These are phyloP conservation scores for Rubus parviflorus DNA, from an alignment of 306 rosid genomes.

Conservation along the genomic window DNA sequence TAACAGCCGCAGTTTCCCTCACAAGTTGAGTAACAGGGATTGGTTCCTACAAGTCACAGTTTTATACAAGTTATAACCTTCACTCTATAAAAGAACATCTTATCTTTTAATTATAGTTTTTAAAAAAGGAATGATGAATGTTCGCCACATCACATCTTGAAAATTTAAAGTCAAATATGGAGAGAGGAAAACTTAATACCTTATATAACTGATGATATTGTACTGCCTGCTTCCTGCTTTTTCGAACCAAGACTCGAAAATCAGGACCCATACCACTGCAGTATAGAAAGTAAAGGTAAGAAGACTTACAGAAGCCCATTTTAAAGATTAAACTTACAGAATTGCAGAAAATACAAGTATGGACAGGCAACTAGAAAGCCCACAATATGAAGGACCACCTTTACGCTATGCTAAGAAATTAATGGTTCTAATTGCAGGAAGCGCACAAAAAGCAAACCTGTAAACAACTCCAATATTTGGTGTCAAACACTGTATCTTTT, in stretches of 20 bases:
- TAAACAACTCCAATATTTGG: conserved; percentile 95
- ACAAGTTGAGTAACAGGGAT: conserved; percentile 97
- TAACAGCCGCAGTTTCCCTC: conserved; percentile 93
- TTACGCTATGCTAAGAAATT: neutral
- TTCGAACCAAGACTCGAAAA: conserved; percentile 89
- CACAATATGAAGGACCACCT: neutral
- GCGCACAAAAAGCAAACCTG: conserved; percentile 51
- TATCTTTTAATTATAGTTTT: neutral
- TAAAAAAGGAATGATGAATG: neutral
- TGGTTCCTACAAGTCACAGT: conserved; percentile 59
- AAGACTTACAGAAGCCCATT: neutral
- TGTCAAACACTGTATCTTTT: conserved; percentile 80
- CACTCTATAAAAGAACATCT: neutral
- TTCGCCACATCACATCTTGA: neutral
- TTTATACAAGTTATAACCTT: neutral
- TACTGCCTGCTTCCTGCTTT: conserved; percentile 96
- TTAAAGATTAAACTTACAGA: neutral
- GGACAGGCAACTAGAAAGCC: neutral
- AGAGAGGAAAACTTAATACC: conserved; percentile 35
- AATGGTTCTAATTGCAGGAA: neutral
- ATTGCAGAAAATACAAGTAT: neutral
- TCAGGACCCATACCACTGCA: conserved; percentile 98
- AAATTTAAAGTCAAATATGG: conserved; percentile 7
- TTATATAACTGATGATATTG: conserved; percentile 88
- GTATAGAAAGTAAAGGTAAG: conserved; percentile 18